These are phyloP conservation scores for Ambrosia artemisiifolia DNA, from an alignment of 129 eudicot species.

Conservation along the genomic window DNA sequence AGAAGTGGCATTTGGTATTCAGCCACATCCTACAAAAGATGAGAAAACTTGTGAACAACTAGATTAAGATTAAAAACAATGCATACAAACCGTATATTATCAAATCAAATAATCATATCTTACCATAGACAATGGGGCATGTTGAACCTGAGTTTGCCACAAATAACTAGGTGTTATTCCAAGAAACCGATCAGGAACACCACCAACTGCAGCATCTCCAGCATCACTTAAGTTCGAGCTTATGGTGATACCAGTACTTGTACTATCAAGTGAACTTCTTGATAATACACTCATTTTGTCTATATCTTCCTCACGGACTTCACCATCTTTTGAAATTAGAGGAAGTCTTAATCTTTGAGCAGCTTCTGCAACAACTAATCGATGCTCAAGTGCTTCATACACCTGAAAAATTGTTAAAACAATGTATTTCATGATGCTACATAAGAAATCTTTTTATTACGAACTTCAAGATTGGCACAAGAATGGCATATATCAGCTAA, in stretches of 20 bases:
- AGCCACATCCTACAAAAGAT: slow-evolving; percentile 62
- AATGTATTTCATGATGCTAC: not conserved
- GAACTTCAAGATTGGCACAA: not conserved
- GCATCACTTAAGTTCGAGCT: slow-evolving; percentile 60
- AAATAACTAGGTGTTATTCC: slow-evolving; percentile 85
- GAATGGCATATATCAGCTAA: no score
- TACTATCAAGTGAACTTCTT: slow-evolving; percentile 93
- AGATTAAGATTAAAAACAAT: not conserved
- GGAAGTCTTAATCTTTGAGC: slow-evolving; percentile 94
- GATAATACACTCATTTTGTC: slow-evolving; percentile 90
- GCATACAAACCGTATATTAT: not conserved
- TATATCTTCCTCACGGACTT: slow-evolving; percentile 90
- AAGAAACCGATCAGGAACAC: slow-evolving; percentile 87
- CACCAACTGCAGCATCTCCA: slow-evolving; percentile 83
- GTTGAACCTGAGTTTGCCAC: slow-evolving; percentile 91
- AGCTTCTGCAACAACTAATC: slow-evolving; percentile 97
- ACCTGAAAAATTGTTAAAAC: slow-evolving; percentile 46
- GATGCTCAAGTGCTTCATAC: slow-evolving; percentile 97
- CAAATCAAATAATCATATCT: slow-evolving; percentile 5
- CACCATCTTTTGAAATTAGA: slow-evolving; percentile 88
- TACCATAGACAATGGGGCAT: slow-evolving; percentile 61
- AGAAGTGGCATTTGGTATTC: slow-evolving; percentile 88
- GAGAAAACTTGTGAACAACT: not conserved
- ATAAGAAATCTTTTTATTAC: not conserved
- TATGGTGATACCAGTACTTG: slow-evolving; percentile 69